These are phyloP conservation scores for Kazachstania kunashirensis DNA, from an alignment of 805 yeast species.

Conservation along the genomic window DNA sequence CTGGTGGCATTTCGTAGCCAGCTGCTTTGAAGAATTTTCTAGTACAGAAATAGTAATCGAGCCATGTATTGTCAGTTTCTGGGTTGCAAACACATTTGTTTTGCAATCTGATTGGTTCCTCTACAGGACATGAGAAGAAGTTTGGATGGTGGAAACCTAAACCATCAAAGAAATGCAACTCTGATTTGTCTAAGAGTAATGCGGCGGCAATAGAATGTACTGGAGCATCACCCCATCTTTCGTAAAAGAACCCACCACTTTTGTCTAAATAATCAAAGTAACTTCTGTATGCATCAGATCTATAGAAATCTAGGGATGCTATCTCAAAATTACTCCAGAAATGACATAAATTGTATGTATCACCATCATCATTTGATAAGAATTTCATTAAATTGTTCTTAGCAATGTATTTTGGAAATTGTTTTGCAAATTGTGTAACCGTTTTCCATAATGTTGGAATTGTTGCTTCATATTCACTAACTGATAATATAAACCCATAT, in stretches of 20 bases:
- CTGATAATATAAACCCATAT: conserved; percentile 59
- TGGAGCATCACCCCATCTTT: conserved; percentile 93
- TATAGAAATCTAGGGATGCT: conserved; percentile 61
- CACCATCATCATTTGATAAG: conserved; percentile 53
- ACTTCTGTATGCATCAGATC: conserved; percentile 44
- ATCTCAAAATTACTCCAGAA: conserved; percentile 77
- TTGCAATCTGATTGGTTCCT: conserved; percentile 40
- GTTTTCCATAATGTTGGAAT: conserved; percentile 57
- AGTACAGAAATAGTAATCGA: conserved; percentile 58
- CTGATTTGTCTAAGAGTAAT: conserved; percentile 43
- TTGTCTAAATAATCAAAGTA: conserved; percentile 56
- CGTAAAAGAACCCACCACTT: conserved; percentile 73
- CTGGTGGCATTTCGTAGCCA: conserved; percentile 9
- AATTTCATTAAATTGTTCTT: conserved; percentile 50
- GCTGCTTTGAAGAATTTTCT: conserved; percentile 41
- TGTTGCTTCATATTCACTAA: conserved; percentile 54
- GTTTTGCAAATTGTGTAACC: conserved; percentile 38
- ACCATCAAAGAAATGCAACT: conserved; percentile 63
- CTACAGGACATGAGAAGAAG: conserved; percentile 53
- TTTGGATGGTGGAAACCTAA: conserved; percentile 70
- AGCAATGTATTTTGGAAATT: conserved; percentile 34
- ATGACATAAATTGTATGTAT: conserved; percentile 63
- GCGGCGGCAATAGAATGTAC: conserved; percentile 74
- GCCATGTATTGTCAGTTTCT: conserved; percentile 56
- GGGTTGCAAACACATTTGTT: conserved; percentile 61